Conservation (phyloP, 2,329 filamentous ascomycete genomes). For the Endoconidiophora laricicola region DNA sequence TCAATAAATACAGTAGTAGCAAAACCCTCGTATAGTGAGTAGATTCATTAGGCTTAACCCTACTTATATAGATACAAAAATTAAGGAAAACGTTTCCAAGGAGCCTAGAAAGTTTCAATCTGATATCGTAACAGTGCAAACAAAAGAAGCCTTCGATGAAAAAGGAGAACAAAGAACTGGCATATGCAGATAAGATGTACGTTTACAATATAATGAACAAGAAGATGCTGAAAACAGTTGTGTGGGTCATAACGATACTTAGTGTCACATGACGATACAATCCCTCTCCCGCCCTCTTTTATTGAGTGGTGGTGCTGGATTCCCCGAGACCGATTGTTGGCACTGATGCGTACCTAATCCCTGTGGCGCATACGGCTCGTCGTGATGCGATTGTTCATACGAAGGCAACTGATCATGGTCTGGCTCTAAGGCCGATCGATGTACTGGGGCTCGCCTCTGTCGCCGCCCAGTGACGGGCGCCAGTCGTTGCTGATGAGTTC, state of each 20-base stretch:
- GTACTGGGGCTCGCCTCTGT: background rate
- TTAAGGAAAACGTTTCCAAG: no score
- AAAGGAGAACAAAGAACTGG: no score
- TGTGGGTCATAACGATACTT: background rate
- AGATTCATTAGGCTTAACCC: no score
- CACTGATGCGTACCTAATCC: background rate
- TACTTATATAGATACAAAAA: no score
- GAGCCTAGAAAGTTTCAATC: no score
- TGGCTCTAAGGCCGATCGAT: background rate
- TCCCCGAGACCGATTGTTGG: no score
- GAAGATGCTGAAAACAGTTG: background rate
- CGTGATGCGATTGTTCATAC: slow-evolving; percentile 4
- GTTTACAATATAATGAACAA: background rate
- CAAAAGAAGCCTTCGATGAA: no score
- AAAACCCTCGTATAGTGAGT: no score
- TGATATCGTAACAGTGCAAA: no score
- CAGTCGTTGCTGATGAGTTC: background rate
- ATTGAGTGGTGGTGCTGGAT: background rate
- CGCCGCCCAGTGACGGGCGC: background rate
- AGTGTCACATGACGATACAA: slow-evolving; percentile 5
- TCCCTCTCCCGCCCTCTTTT: background rate
- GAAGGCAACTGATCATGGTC: slow-evolving; percentile 2
- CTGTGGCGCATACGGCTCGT: background rate
- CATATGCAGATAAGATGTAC: no score
- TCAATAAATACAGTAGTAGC: no score